A percentile compares a stretch with the other conserved stretches of the same genome.
Evolutionary conservation across 108 stramenopile genomes (phyloP).

Genomic region (Mediolabrus comicus): DNA sequence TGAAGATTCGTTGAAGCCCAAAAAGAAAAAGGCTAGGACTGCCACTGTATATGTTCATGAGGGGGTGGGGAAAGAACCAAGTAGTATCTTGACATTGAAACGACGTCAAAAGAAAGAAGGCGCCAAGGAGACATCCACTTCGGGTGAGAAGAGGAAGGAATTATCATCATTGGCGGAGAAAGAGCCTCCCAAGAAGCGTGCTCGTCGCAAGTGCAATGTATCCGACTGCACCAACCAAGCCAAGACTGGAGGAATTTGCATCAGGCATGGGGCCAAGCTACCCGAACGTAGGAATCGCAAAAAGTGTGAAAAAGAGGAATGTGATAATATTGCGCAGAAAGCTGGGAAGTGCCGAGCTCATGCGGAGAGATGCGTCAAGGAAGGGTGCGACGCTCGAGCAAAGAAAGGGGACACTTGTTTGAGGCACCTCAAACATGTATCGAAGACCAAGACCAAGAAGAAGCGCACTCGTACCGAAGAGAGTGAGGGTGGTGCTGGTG

Average conservation of each 20-base stretch:
- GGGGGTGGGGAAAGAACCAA: background rate
- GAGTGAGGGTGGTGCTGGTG: background rate
- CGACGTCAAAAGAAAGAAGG: background rate
- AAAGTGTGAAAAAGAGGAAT: background rate
- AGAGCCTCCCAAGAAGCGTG: background rate
- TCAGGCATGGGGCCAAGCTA: constrained; percentile 1
- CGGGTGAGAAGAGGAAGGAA: background rate
- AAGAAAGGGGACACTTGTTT: constrained; percentile 6
- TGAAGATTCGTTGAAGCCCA: background rate
- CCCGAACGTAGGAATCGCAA: background rate
- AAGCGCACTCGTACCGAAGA: background rate
- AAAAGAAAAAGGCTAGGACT: background rate
- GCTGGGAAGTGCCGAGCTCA: background rate
- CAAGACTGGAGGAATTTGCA: constrained; percentile 1
- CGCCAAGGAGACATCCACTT: background rate
- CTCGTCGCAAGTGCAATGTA: background rate
- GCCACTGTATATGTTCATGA: background rate
- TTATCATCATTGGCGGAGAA: background rate
- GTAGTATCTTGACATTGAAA: background rate
- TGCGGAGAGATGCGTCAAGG: background rate
- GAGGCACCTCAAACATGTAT: background rate
- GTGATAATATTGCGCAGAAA: background rate
- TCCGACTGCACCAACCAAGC: constrained; percentile 7
- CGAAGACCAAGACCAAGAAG: background rate
- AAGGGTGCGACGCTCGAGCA: constrained; percentile 9